Evolutionary conservation across 768 basidiomycete species (phyloP), one percentile per base, ranked within the genome.

Genomic region (Postia placenta): DNA sequence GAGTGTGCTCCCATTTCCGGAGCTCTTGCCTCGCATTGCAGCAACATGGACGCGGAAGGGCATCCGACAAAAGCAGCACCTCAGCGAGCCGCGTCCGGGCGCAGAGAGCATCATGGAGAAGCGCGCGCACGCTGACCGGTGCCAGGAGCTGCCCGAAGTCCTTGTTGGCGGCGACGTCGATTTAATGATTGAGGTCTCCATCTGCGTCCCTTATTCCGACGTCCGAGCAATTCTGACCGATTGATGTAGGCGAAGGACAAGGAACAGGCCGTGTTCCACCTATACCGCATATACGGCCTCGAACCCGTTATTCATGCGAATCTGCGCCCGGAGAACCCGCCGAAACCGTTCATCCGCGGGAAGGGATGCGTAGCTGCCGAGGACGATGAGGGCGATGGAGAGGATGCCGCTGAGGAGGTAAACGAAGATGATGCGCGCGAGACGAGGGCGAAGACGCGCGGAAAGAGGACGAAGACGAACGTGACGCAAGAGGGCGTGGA

Each of bases 11-110:
- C 58, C 59, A 5, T 78, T 82, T 1, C 64, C 72, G 0, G 74
- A 72, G 24, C 85, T 95, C 53, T 88, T 94, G 28, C 72, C 76
- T n/a, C 74, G 81, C 20, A 82, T 90, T 50, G 82, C 85, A 50
- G 76, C 74, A 12, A 88, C 87, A 25, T 97, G 88, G 74, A 64
- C 67, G 24, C 73, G 73, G 38, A 81, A 88, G 11, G 85, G 88
- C 5, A 95, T 97, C 52, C 76, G 72, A 30, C 87, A 90, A 5
- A 97, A 96, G 67, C 93, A 95, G 61, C 94, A 97, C 67, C 77
- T 95, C 11, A 92, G 87, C 42, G 90, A 93, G 58, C 81, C 86
- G n/a, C 73, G 92, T n/a, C 78, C 82, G 1, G 92, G 92, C 1
- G 91, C 92, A 4, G 78, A 78, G 30, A 83, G 79, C 2, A 65